These are phyloP conservation scores for Suhomyces emberorum DNA, from an alignment of 805 yeast species.

Conservation along the genomic window DNA sequence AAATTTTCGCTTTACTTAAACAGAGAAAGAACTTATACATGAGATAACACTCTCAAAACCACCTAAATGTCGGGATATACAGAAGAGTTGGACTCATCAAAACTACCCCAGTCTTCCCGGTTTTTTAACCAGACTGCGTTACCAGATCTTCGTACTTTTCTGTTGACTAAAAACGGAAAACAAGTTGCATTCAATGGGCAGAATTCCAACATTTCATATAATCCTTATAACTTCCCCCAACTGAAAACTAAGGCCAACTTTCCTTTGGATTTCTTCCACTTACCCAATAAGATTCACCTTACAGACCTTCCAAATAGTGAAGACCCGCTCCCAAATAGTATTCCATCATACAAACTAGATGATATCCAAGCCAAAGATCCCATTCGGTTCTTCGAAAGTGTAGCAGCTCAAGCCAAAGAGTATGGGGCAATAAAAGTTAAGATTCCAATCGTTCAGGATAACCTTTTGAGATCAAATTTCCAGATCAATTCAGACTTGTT, in stretches of 20 bases:
- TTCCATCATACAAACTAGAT: slow-evolving; percentile 61
- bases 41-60: neutral
- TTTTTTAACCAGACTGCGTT: slow-evolving; percentile 19
- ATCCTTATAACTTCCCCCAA: slow-evolving; percentile 47
- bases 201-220: slow-evolving; percentile 30
- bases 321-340: slow-evolving; percentile 12
- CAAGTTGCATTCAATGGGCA: slow-evolving; percentile 22
- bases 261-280: slow-evolving; percentile 40
- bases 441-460: slow-evolving; percentile 46
- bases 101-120: slow-evolving; percentile 25
- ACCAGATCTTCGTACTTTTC: slow-evolving; percentile 23
- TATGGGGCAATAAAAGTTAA: slow-evolving; percentile 76
- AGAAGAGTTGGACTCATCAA: slow-evolving; percentile 9
- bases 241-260: slow-evolving; percentile 42
- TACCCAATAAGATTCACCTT: slow-evolving; percentile 25
- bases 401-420: slow-evolving; percentile 47
- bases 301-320: slow-evolving; percentile 9
- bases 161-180: slow-evolving; percentile 13
- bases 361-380: slow-evolving; percentile 57
- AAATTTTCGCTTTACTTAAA: neutral
- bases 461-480: slow-evolving; percentile 17
- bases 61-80: slow-evolving; percentile 1
- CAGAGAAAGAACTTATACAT: neutral
- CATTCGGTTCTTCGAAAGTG: slow-evolving; percentile 55
- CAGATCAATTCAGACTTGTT: slow-evolving; percentile 44